Evolutionary conservation across 768 basidiomycete genomes (phyloP).

Genomic region (Podaxis carcinomalis): DNA sequence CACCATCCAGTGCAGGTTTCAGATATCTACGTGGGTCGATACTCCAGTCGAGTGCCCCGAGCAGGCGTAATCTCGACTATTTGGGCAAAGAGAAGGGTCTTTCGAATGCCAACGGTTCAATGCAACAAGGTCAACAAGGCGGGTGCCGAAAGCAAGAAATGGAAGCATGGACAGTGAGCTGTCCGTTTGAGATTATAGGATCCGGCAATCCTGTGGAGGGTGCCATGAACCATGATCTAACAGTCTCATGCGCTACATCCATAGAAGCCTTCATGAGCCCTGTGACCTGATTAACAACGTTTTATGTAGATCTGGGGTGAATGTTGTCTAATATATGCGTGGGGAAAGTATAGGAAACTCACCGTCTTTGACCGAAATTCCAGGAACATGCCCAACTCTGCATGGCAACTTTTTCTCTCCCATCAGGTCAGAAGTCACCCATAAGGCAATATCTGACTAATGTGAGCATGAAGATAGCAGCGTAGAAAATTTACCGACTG

Average conservation of each 20-base stretch:
- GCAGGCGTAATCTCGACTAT: background rate
- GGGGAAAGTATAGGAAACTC: background rate
- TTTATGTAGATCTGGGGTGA: slow-evolving; percentile 59
- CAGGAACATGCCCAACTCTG: slow-evolving; percentile 70
- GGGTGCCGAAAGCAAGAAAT: slow-evolving; percentile 78
- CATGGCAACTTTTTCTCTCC: slow-evolving; percentile 23
- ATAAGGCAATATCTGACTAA: slow-evolving; percentile 62
- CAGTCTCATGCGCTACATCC: slow-evolving; percentile 38
- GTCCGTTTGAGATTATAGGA: background rate
- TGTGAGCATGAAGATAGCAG: too few species aligned
- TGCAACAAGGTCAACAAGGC: slow-evolving; percentile 72
- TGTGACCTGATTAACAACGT: slow-evolving; percentile 69
- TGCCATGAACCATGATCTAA: background rate
- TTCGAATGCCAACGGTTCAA: slow-evolving; percentile 44
- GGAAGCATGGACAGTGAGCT: slow-evolving; percentile 71
- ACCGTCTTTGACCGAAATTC: background rate
- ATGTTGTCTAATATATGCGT: slow-evolving; percentile 13
- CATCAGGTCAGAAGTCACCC: background rate
- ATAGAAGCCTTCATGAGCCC: slow-evolving; percentile 66
- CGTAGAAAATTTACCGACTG: too few species aligned
- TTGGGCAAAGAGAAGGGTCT: background rate
- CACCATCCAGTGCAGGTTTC: background rate
- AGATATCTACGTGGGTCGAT: background rate
- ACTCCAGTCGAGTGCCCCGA: too few species aligned
- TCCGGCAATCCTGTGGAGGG: too few species aligned